Percentiles rank a stretch among this genome's conserved stretches.
Evolutionary conservation across 2,329 filamentous ascomycete genomes (phyloP).

Genomic region (Aspergillus sp.): DNA sequence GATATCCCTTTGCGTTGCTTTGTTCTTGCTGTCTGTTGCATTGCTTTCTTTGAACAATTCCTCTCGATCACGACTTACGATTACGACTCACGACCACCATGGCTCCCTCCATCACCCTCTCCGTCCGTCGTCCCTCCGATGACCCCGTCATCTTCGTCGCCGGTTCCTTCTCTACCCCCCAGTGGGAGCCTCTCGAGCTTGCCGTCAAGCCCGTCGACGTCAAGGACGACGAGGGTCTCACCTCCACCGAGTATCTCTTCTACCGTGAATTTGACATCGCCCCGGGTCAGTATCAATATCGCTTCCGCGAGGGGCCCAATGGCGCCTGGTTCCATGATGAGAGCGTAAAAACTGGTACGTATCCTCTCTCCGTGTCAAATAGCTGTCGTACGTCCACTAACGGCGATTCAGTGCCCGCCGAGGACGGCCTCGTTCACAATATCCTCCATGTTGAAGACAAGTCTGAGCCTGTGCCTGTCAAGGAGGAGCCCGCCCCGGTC

Average conservation of each 20-base stretch:
- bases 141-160: constrained; percentile 25
- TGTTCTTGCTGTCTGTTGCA: not conserved
- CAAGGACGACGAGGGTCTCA: constrained; percentile 14
- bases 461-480: constrained; percentile 3
- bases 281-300: constrained; percentile 24
- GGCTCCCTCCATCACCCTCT: constrained; percentile 23
- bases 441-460: constrained; percentile 15
- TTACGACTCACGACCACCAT: constrained; percentile 21
- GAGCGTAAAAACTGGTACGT: constrained; percentile 24
- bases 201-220: constrained; percentile 18
- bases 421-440: constrained; percentile 23
- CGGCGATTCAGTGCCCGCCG: constrained; percentile 18
- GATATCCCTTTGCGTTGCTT: not conserved
- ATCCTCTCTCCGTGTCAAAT: not conserved
- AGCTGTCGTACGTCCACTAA: constrained; percentile 1
- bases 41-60: constrained; percentile 6
- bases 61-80: constrained; percentile 17
- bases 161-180: constrained; percentile 26
- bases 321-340: constrained; percentile 27
- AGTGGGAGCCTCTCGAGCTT: constrained; percentile 27
- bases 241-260: constrained; percentile 20
- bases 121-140: constrained; percentile 24
- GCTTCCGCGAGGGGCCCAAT: constrained; percentile 22
- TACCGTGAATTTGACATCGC: constrained; percentile 16
- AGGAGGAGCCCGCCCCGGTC: constrained; percentile 4